Conservation (phyloP, 495 filamentous ascomycete species). For the Symbiotaphrina buchneri region DNA sequence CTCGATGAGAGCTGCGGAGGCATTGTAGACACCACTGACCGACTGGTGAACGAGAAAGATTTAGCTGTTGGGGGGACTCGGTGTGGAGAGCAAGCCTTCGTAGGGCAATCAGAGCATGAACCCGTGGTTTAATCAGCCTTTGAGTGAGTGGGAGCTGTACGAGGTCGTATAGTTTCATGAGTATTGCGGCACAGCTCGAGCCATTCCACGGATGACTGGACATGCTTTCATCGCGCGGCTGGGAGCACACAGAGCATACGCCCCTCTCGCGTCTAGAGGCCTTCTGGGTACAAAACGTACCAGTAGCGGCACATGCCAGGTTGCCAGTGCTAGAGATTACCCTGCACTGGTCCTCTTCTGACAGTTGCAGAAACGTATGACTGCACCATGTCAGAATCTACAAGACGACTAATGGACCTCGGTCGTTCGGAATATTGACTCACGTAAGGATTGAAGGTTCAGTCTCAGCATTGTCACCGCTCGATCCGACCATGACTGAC, state of each 20-base stretch:
- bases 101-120: slow-evolving; percentile 50
- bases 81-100: slow-evolving; percentile 45
- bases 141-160: slow-evolving; percentile 30
- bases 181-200: slow-evolving; percentile 19
- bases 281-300: slow-evolving; percentile 2
- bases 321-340: slow-evolving; percentile 1
- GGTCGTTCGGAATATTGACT: too few species aligned
- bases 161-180: slow-evolving; percentile 30
- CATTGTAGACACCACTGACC: slow-evolving; percentile 68
- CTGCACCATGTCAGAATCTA: too few species aligned
- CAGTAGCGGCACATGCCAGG: slow-evolving; percentile 4
- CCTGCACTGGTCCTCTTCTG: slow-evolving; percentile 1
- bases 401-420: too few species aligned
- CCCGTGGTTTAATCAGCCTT: slow-evolving; percentile 35
- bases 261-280: not conserved
- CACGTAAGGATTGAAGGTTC: too few species aligned
- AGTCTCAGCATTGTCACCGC: too few species aligned
- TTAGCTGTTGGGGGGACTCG: slow-evolving; percentile 26
- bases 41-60: slow-evolving; percentile 37
- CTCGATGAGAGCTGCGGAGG: slow-evolving; percentile 59
- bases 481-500: too few species aligned
- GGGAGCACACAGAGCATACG: slow-evolving; percentile 4
- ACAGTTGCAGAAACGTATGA: slow-evolving; percentile 2
- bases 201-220: slow-evolving; percentile 6
- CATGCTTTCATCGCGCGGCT: not conserved